These are phyloP conservation scores for Cruciata laevipes DNA, from an alignment of 257 asterid species.

Conservation along the genomic window DNA sequence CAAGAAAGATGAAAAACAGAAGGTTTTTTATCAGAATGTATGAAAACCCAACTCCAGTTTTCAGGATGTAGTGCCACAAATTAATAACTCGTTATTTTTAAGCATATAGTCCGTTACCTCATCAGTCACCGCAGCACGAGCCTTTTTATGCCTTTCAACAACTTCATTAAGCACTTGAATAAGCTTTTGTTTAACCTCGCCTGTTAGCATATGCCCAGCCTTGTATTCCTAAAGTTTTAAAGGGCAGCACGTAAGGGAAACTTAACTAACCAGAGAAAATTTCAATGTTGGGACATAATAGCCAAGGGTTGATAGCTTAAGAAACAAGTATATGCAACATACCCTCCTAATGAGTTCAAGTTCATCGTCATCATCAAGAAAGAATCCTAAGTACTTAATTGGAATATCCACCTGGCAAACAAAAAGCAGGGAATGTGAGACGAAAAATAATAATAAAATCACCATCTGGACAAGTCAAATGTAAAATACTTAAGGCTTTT, in stretches of 20 bases:
- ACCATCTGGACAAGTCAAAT: not conserved
- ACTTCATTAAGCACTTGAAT: constrained; percentile 63
- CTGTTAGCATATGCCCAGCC: constrained; percentile 87
- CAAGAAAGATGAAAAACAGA: not conserved
- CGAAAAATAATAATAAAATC: not conserved
- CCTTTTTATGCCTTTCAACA: constrained; percentile 75
- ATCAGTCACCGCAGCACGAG: constrained; percentile 87
- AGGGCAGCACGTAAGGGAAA: not conserved
- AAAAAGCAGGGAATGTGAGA: not conserved
- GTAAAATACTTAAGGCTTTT: not conserved
- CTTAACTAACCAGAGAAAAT: not conserved
- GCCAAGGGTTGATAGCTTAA: not conserved
- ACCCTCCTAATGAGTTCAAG: constrained; percentile 62
- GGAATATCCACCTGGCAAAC: constrained; percentile 76
- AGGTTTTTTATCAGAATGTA: too few relatives aligned
- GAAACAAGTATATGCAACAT: constrained; percentile 11
- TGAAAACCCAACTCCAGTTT: not conserved
- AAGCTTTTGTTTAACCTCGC: constrained; percentile 76
- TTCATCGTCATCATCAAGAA: constrained; percentile 85
- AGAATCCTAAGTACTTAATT: constrained; percentile 79
- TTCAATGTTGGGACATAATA: not conserved
- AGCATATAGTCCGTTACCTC: constrained; percentile 45
- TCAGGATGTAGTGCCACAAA: not conserved
- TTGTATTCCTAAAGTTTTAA: constrained; percentile 61
- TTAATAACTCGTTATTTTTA: not conserved